Base-by-base conservation (phyloP, 179 eudicot genomes). In the Dionaea muscipula region DNA sequence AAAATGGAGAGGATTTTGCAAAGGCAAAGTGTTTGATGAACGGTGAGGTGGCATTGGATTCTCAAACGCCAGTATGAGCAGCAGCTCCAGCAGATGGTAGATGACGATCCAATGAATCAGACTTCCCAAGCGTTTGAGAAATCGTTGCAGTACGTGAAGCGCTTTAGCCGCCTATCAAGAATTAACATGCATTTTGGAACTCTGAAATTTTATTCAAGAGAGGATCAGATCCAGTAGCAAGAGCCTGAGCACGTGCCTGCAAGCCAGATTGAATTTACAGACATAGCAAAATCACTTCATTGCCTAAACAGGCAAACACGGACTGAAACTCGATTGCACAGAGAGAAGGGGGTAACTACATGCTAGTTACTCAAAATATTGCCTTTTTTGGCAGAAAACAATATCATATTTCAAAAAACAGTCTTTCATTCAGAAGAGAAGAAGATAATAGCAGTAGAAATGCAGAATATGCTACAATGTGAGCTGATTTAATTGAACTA, bases 21-120 rank as follows among this genome's bases (percentile, higher is more conserved):
- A 90, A 90, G 69, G 97, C 90, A 21, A 90, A 90, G 71, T 90
- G 97, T 64, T 48, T 90, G 23, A 90, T 86, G 95, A 90, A 90
- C 47, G 80, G 95, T 43, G 97, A 90, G 72, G 97, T 90, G 20
- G 47, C 97, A 9, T 58, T 86, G n/a, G 62, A 90, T 90, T 59
- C 82, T 90, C 1, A 95, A 86, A 22, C 87, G 66, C 56, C 80
- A 81, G 55, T 77, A 79, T 28, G 97, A 90, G 64, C 97, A 90
- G 64, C 97, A 90, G 64, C 76, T 81, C 46, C 95, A 90, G 55
- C 85, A 76, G 62, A 64, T 82, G 74, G 71, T 85, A 0, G 97
- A 84, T 4, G 97, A 90, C 50, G n/a, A n/a, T n/a, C 86, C 97
- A 2, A 51, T 75, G 59, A 84, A 81, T 66, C 86, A 43, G 18